Conservation (phyloP, 495 filamentous ascomycete species). For the Melanomma pulvis-pyrius region DNA sequence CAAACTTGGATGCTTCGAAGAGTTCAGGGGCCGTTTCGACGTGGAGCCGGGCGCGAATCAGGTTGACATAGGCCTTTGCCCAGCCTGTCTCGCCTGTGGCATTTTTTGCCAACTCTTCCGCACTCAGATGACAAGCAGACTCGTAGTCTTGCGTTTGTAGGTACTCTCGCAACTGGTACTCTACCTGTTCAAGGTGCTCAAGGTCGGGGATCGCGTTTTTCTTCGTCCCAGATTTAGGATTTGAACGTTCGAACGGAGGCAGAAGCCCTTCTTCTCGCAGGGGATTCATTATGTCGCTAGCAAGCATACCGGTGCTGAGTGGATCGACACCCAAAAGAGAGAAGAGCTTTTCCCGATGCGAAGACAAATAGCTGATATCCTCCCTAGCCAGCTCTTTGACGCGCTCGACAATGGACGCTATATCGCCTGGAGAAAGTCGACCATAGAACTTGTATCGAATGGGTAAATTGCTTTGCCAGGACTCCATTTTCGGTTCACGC, state of each 20-base stretch:
- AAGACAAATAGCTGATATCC: neutral
- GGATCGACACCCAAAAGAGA: neutral
- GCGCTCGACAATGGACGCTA: constrained; percentile 8
- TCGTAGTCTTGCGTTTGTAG: neutral
- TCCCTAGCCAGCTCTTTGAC: neutral
- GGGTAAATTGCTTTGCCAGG: neutral
- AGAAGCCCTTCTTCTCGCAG: constrained; percentile 9
- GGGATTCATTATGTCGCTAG: constrained; percentile 12
- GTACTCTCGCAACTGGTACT: constrained; percentile 4
- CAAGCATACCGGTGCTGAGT: neutral
- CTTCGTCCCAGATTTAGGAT: neutral
- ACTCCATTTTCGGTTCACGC: neutral
- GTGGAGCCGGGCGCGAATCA: neutral
- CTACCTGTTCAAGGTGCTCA: constrained; percentile 13
- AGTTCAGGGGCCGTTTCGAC: neutral
- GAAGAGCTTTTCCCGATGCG: neutral
- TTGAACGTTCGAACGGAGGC: neutral
- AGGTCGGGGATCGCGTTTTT: neutral
- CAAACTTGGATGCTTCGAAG: neutral
- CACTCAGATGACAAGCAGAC: neutral
- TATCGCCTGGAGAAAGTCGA: neutral
- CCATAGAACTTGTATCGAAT: constrained; percentile 11
- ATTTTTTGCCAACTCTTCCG: neutral
- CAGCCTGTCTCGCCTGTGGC: neutral
- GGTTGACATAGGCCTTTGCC: neutral